These are phyloP conservation scores for Trypanosoma cruzi DNA, from an alignment of 208 protist species.

Conservation along the genomic window DNA sequence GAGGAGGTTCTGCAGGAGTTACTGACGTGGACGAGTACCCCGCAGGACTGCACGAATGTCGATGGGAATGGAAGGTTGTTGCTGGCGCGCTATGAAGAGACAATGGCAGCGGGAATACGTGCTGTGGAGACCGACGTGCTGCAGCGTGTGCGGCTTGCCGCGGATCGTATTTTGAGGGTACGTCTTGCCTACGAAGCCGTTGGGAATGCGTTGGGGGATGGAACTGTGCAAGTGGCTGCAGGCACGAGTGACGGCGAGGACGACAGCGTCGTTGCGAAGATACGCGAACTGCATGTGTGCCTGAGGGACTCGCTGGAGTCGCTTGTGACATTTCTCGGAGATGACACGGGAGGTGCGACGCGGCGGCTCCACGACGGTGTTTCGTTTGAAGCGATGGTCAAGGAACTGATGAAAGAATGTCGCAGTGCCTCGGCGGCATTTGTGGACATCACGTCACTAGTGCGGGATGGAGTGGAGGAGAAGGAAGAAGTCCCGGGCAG, in stretches of 20 bases:
- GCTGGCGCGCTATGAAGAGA: conserved; percentile 1
- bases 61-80: background rate
- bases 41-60: background rate
- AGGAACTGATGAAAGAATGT: conserved; percentile 5
- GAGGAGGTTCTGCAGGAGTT: background rate
- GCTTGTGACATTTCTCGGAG: conserved; percentile 1
- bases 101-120: background rate
- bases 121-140: background rate
- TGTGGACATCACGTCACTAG: background rate
- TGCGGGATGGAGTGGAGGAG: background rate
- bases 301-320: background rate
- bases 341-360: background rate
- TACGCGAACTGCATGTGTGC: background rate
- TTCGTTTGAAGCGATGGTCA: background rate
- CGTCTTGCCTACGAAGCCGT: background rate
- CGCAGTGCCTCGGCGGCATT: background rate
- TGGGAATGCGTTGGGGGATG: background rate
- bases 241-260: background rate
- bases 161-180: background rate
- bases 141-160: background rate
- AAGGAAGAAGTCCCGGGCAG: background rate
- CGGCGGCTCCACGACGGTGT: background rate
- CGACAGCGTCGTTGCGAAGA: background rate
- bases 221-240: background rate
- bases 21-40: background rate